A percentile compares a stretch with the other conserved stretches of the same genome.
Evolutionary conservation across 352 stramenopile genomes (phyloP).

Genomic region (Pythium oligandrum): DNA sequence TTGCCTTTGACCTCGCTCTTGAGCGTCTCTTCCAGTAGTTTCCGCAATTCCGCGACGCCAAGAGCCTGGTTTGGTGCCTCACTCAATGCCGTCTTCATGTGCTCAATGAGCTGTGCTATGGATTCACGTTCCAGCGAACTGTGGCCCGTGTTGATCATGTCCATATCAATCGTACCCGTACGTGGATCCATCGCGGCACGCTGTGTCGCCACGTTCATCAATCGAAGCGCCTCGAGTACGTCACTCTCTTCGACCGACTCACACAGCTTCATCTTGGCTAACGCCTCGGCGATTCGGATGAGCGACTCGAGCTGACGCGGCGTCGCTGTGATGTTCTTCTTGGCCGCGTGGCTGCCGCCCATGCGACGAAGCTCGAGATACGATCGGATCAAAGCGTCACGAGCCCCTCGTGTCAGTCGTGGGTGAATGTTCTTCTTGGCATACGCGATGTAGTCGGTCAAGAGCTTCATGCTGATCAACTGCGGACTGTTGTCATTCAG

Average conservation of each 20-base stretch:
- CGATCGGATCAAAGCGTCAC: slow-evolving; percentile 86
- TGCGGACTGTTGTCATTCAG: slow-evolving; percentile 31
- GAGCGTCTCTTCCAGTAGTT: slow-evolving; percentile 82
- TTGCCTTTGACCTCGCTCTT: slow-evolving; percentile 72
- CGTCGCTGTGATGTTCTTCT: slow-evolving; percentile 97
- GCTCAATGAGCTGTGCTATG: slow-evolving; percentile 46
- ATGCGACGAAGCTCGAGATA: slow-evolving; percentile 92
- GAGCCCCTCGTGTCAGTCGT: slow-evolving; percentile 86
- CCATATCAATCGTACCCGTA: slow-evolving; percentile 99
- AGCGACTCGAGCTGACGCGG: slow-evolving; percentile 98
- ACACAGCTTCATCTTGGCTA: slow-evolving; percentile 94
- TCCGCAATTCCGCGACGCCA: slow-evolving; percentile 80
- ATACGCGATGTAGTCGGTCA: slow-evolving; percentile 96
- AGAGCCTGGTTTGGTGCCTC: slow-evolving; percentile 66
- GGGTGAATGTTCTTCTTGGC: slow-evolving; percentile 92
- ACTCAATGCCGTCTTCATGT: slow-evolving; percentile 52
- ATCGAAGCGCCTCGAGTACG: slow-evolving; percentile 92
- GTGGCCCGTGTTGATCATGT: slow-evolving; percentile 97
- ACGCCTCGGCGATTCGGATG: slow-evolving; percentile 96
- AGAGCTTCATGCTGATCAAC: slow-evolving; percentile 73
- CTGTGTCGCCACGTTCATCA: slow-evolving; percentile 98
- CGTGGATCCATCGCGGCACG: slow-evolving; percentile 95
- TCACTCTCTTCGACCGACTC: slow-evolving; percentile 67
- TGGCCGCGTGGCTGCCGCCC: slow-evolving; percentile 50
- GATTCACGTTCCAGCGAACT: slow-evolving; percentile 87